Evolutionary conservation across 768 basidiomycete genomes (phyloP), one percentile per base, ranked within the genome.

Genomic region (Crepidotus variabilis): DNA sequence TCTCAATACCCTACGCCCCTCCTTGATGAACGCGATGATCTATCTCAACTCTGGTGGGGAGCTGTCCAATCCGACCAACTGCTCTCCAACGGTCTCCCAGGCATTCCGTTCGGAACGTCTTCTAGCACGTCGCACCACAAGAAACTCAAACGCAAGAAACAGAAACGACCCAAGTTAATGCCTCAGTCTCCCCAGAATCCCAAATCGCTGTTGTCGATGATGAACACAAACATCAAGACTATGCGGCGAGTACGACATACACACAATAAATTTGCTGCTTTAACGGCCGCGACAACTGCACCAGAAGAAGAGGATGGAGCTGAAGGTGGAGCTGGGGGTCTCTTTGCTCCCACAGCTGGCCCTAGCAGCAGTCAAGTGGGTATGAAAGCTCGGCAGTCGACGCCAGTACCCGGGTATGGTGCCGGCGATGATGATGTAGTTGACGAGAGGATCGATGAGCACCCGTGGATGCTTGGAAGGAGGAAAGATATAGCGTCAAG

Each of bases 151-250:
- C 58, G 57, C 23, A 59, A 55, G 57, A 54, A 10, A 47, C 20
- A 18, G 14, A 51, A 51, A 51, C 54, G 35, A 6, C 49, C 20
- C 43, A 32, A 21, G 6, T 49, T 11, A 18, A 32, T n/a, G 11
- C 35, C 21, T 22, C 39, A 47, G 21, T 92, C 72, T 83, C 85
- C 56, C 80, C 86, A 23, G 79, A 92, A 28, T 76, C 89, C 53
- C 80, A 82, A 58, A 90, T 86, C 0, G 88, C 39, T 43, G 18
- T 73, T 91, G n/a, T 72, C 71, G 14, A 63, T 85, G 52, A 91
- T 93, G 85, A 91, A 88, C 66, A 75, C 74, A 51, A 93, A 93
- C 64, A 83, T 93, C 56, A 82, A 78, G 60, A 88, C 88, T 2
- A 79, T 92, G 72, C 83, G 85, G 56, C 80, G 86, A 22, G 79